Percentiles rank a stretch among this genome's conserved stretches.
Conservation (phyloP, 345 rosid genomes). For the Chamaenerion angustifolium region DNA sequence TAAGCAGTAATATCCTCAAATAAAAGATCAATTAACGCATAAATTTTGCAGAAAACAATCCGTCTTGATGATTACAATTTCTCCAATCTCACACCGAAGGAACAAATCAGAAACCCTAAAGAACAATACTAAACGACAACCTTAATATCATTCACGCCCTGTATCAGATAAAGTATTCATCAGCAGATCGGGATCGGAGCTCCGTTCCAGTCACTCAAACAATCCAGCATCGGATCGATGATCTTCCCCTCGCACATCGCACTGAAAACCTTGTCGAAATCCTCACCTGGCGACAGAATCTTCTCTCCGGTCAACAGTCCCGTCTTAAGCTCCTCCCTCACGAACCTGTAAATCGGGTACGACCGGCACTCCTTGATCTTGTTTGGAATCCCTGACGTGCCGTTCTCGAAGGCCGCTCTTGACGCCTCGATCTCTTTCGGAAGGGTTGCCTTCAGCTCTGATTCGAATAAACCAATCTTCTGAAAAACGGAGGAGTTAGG, state of each 20-base stretch:
- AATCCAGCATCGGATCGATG: constrained; percentile 60
- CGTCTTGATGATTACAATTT: no score
- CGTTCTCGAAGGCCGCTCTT: constrained; percentile 29
- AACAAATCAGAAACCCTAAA: no score
- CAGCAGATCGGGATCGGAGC: constrained; percentile 9
- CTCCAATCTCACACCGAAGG: no score
- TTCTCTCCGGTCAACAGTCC: constrained; percentile 47
- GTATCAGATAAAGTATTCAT: no score
- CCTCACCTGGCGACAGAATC: constrained; percentile 55
- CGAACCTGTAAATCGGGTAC: constrained; percentile 54
- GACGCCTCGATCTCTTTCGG: constrained; percentile 57
- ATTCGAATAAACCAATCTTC: constrained; percentile 49
- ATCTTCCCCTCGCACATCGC: constrained; percentile 62
- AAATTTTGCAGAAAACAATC: no score
- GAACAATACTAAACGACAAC: no score
- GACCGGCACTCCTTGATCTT: constrained; percentile 61
- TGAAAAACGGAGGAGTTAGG: constrained; percentile 42
- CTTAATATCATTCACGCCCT: no score
- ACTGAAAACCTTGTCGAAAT: constrained; percentile 52
- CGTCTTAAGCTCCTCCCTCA: constrained; percentile 44
- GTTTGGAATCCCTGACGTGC: constrained; percentile 33
- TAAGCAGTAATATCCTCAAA: no score
- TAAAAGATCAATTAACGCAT: no score
- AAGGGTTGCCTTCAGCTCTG: constrained; percentile 34
- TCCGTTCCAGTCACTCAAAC: constrained; percentile 60